Percentiles rank a stretch among this genome's conserved stretches.
phyloP scores from a whole-genome alignment of 345 rosid species.

The Syzygium aromaticum region DNA sequence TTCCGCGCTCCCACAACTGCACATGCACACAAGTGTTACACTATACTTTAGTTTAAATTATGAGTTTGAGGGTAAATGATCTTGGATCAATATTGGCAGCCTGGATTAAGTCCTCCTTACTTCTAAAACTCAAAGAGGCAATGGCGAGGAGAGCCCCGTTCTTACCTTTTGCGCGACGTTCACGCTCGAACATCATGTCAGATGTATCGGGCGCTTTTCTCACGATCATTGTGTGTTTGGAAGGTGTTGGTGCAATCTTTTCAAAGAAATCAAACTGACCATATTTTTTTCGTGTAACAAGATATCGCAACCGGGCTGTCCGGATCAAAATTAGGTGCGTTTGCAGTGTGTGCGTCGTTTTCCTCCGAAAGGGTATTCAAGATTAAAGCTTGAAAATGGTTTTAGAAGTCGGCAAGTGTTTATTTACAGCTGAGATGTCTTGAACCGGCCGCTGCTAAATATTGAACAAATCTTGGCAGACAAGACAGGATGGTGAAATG shows the following conservation, averaged over 20 bases:
- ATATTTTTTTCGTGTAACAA: background rate
- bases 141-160: background rate
- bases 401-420: background rate
- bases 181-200: background rate
- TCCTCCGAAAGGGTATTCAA: background rate
- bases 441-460: background rate
- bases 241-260: background rate
- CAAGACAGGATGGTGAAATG: conserved; percentile 48
- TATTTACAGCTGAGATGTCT: background rate
- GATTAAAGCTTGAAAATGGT: background rate
- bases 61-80: background rate
- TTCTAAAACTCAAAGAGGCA: background rate
- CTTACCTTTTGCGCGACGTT: background rate
- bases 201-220: background rate
- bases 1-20: background rate
- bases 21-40: background rate
- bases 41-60: background rate
- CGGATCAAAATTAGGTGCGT: background rate
- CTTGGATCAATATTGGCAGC: background rate
- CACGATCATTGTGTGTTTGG: background rate
- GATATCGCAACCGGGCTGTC: background rate
- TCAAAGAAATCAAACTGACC: background rate
- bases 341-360: background rate
- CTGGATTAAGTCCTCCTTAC: background rate
- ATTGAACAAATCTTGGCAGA: conserved; percentile 7